These are phyloP conservation scores for Nelumbo lutea DNA, from an alignment of 164 flowering plant genomes.

Conservation along the genomic window DNA sequence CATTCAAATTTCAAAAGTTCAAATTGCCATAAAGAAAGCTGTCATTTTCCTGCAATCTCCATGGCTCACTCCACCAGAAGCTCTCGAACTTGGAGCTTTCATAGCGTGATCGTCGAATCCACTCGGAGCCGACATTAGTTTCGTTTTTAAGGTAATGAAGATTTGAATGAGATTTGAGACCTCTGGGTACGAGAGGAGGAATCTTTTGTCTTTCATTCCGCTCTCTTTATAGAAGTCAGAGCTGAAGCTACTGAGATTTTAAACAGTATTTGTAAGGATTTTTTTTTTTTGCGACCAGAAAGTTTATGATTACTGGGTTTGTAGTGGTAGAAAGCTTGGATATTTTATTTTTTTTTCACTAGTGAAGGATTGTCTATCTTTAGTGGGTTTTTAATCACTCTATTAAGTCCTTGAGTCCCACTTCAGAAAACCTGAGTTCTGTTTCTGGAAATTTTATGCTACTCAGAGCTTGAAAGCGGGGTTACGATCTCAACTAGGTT, in stretches of 20 bases:
- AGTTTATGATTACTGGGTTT: too few relatives aligned
- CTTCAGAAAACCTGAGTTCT: background rate
- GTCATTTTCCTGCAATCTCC: background rate
- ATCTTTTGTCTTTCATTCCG: too few relatives aligned
- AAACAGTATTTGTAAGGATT: too few relatives aligned
- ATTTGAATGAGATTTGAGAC: too few relatives aligned
- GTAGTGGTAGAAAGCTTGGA: too few relatives aligned
- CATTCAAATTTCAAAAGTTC: conserved; percentile 11
- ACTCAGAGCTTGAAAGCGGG: background rate
- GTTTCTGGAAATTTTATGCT: background rate
- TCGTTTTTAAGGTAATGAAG: background rate
- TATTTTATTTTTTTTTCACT: too few relatives aligned
- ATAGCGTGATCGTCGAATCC: background rate
- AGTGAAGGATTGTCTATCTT: background rate
- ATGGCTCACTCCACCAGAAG: too few relatives aligned
- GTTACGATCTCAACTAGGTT: background rate
- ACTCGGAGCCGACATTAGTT: background rate
- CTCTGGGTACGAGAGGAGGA: too few relatives aligned
- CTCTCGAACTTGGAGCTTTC: conserved; percentile 10
- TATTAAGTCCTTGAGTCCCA: background rate
- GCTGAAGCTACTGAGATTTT: too few relatives aligned
- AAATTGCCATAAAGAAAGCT: conserved; percentile 3
- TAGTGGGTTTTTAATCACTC: background rate
- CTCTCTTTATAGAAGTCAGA: too few relatives aligned
- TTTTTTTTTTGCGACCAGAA: too few relatives aligned